Evolutionary conservation across 1,284 basidiomycete species (phyloP), one percentile per base, ranked within the genome.

Genomic region (Ceratobasidium papillatum): DNA sequence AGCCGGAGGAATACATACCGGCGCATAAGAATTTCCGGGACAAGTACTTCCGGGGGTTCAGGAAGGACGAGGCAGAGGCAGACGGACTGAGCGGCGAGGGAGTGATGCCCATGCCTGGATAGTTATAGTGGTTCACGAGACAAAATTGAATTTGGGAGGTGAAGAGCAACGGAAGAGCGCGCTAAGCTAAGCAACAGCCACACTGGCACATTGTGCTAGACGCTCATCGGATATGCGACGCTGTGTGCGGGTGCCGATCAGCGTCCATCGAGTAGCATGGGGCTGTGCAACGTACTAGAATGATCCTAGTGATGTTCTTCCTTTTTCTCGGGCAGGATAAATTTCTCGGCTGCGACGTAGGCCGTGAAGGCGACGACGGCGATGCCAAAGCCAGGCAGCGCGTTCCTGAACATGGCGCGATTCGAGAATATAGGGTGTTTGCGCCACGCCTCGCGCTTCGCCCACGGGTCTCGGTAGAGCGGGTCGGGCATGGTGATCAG

Each of bases 381-480:
- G 76, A 94, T 94, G 73, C 95, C 95, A 80, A 98, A 93, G 49
- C 96, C 96, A 64, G 96, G 96, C 83, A 98, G 95, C 78, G 96
- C 82, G 84, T 88, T 93, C 79, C 90, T 88, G 84, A 97, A 91
- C 93, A 95, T 94, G 78, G 89, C 87, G 74, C 91, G 88, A 79
- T 91, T 94, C 75, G 89, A 87, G 86, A 98, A 98, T 78, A 96
- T 89, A 54, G 93, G 90, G 80, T 90, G 90, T 83, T 91, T 95
- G 80, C 95, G 88, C 95, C 95, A 98, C 68, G 95, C 94, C 81
- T 98, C 95, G 77, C 91, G 86, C 84, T 94, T 95, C 27, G 94
- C 94, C 96, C 95, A 98, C 69, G 95, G 94, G 82, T 98, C 95
- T 82, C 94, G 90, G 82, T 91, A 96, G 73, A 95, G 84, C 54